Evolutionary conservation across 2,329 filamentous ascomycete genomes (phyloP).

Genomic region (Neonectria ditissima): DNA sequence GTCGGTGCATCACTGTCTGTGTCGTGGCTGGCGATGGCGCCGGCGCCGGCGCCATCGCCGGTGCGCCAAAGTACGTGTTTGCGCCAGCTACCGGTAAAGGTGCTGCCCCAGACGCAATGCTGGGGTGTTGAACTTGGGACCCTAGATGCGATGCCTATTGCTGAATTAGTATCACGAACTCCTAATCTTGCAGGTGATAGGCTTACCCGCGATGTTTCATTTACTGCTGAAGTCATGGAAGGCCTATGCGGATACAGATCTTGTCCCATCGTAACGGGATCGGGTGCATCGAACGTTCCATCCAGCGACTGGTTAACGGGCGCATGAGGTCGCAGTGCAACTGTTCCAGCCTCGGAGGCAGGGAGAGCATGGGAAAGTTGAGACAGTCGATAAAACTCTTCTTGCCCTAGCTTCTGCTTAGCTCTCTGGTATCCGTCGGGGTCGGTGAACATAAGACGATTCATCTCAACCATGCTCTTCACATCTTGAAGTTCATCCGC

Average conservation of each 20-base stretch:
- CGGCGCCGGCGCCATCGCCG: not conserved
- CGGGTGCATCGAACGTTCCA: slow-evolving; percentile 27
- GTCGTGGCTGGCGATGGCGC: not conserved
- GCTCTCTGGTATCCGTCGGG: slow-evolving; percentile 47
- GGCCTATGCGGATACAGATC: not conserved
- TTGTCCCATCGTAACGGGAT: not conserved
- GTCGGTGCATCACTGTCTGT: not conserved
- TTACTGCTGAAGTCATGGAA: not conserved
- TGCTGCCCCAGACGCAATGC: slow-evolving; percentile 21
- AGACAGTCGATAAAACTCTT: slow-evolving; percentile 12
- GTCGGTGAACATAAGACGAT: slow-evolving; percentile 49
- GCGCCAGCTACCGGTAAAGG: slow-evolving; percentile 51
- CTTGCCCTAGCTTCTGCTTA: slow-evolving; percentile 20
- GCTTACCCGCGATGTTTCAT: slow-evolving; percentile 21
- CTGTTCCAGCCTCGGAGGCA: not conserved
- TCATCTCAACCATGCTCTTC: slow-evolving; percentile 52
- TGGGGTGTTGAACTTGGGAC: slow-evolving; percentile 8
- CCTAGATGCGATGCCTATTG: slow-evolving; percentile 6
- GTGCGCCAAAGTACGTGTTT: slow-evolving; percentile 52
- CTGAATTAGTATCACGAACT: slow-evolving; percentile 18
- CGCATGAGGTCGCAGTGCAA: slow-evolving; percentile 9
- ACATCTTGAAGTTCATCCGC: slow-evolving; percentile 70
- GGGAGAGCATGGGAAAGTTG: not conserved
- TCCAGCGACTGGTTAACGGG: slow-evolving; percentile 27
- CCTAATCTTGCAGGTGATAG: not conserved